Percentiles rank a stretch among this genome's conserved stretches.
phyloP scores from a whole-genome alignment of 768 basidiomycete genomes.

The Leccinum subgranulosum region DNA sequence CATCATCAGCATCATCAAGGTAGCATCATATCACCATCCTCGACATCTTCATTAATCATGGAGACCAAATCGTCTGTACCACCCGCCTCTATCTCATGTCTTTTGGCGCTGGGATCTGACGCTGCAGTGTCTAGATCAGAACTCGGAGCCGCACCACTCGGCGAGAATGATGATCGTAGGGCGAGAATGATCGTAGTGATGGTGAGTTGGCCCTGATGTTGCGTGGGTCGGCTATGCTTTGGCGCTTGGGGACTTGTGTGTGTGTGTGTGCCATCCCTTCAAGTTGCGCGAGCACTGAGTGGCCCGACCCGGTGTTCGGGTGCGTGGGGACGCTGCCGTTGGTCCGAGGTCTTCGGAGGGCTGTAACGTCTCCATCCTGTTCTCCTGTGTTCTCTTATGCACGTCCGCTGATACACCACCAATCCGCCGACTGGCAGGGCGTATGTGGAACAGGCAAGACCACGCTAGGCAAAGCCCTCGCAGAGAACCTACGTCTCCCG shows the following conservation, averaged over 20 bases:
- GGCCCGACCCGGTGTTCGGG: too few relatives aligned
- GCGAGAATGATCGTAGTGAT: slow-evolving; percentile 46
- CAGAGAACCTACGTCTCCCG: slow-evolving; percentile 57
- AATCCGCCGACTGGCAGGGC: slow-evolving; percentile 39
- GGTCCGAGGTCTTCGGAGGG: too few relatives aligned
- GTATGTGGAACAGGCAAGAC: slow-evolving; percentile 74
- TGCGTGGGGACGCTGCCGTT: too few relatives aligned
- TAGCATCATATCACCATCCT: not conserved
- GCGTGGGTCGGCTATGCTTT: not conserved
- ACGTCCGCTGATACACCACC: not conserved
- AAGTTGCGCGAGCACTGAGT: too few relatives aligned
- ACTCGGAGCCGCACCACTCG: not conserved
- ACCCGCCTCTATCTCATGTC: too few relatives aligned
- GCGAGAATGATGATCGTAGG: not conserved
- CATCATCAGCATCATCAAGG: not conserved
- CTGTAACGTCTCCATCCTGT: too few relatives aligned
- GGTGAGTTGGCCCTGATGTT: slow-evolving; percentile 30
- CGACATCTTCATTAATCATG: not conserved
- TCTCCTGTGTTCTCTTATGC: too few relatives aligned
- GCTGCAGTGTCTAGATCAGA: not conserved
- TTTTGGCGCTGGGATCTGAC: not conserved
- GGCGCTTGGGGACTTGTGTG: too few relatives aligned
- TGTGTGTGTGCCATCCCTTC: too few relatives aligned
- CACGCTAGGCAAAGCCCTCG: slow-evolving; percentile 64
- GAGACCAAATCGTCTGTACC: not conserved